These are phyloP conservation scores for Hymenochaete sp. DNA, from an alignment of 1,284 basidiomycete species.

Conservation along the genomic window DNA sequence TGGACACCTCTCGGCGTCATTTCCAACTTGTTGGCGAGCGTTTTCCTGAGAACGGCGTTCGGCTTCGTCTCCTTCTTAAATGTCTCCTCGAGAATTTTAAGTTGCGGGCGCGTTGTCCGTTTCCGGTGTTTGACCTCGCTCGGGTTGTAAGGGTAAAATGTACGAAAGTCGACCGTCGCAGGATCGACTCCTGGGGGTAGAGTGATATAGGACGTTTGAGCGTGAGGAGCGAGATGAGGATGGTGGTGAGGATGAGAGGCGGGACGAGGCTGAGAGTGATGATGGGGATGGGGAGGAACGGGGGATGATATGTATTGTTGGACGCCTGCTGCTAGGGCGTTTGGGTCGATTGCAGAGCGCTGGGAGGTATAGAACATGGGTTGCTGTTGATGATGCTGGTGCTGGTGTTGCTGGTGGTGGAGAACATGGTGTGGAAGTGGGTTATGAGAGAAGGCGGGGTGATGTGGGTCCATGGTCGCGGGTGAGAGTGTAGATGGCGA, in stretches of 20 bases:
- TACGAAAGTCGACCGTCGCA: conserved; percentile 50
- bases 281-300: conserved; percentile 10
- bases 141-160: conserved; percentile 77
- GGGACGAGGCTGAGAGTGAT: too few species aligned
- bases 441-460: not conserved
- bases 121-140: conserved; percentile 89
- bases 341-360: conserved; percentile 11
- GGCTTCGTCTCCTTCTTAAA: conserved; percentile 87
- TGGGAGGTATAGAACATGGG: conserved; percentile 2
- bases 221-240: conserved; percentile 1
- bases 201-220: conserved; percentile 33
- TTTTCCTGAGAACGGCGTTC: conserved; percentile 70
- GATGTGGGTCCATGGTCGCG: conserved; percentile 3
- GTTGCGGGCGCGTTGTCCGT: conserved; percentile 74
- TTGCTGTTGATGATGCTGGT: not conserved
- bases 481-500: conserved; percentile 12
- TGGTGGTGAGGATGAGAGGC: conserved; percentile 16
- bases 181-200: conserved; percentile 52
- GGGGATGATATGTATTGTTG: conserved; percentile 13
- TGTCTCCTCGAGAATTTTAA: conserved; percentile 77
- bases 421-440: conserved; percentile 1
- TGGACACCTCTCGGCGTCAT: conserved; percentile 93
- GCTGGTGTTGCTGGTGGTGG: conserved; percentile 10
- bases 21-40: conserved; percentile 71
- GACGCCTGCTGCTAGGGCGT: conserved; percentile 14